Conservation (phyloP, 1,284 basidiomycete genomes). For the Butyriboletus regius region DNA sequence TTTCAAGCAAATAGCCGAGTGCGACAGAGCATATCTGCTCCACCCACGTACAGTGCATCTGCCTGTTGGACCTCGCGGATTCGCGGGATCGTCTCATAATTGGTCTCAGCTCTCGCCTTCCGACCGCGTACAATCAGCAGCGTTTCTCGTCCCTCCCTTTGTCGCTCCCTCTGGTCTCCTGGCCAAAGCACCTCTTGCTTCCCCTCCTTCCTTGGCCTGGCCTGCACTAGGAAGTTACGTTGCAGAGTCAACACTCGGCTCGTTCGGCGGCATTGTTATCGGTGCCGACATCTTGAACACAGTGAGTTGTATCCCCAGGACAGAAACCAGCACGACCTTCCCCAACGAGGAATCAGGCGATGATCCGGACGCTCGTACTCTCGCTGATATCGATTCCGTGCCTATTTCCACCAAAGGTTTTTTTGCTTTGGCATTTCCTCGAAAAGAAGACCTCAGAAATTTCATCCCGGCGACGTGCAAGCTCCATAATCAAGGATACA, state of each 20-base stretch:
- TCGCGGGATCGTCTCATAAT: constrained; percentile 23
- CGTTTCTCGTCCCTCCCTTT: constrained; percentile 54
- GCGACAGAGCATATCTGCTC: constrained; percentile 34
- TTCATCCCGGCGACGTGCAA: constrained; percentile 44
- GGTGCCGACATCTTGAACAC: constrained; percentile 10
- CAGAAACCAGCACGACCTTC: neutral
- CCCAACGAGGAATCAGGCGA: neutral
- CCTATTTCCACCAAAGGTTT: constrained; percentile 15
- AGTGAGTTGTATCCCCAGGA: neutral
- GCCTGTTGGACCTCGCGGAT: constrained; percentile 44
- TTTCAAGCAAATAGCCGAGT: constrained; percentile 29
- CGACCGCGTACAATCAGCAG: constrained; percentile 32
- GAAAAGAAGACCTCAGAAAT: constrained; percentile 35
- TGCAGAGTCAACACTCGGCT: constrained; percentile 8
- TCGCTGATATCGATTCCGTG: neutral
- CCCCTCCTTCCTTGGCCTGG: constrained; percentile 36
- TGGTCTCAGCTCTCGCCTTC: constrained; percentile 30
- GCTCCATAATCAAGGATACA: constrained; percentile 36
- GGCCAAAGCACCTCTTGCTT: constrained; percentile 15
- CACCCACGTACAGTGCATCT: constrained; percentile 32
- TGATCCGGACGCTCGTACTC: neutral
- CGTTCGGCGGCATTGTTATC: constrained; percentile 25
- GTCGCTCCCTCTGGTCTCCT: constrained; percentile 34
- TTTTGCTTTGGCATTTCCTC: constrained; percentile 37
- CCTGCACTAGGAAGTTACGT: constrained; percentile 35